Evolutionary conservation across 768 basidiomycete species (phyloP).

Genomic region (Boletales sp.): DNA sequence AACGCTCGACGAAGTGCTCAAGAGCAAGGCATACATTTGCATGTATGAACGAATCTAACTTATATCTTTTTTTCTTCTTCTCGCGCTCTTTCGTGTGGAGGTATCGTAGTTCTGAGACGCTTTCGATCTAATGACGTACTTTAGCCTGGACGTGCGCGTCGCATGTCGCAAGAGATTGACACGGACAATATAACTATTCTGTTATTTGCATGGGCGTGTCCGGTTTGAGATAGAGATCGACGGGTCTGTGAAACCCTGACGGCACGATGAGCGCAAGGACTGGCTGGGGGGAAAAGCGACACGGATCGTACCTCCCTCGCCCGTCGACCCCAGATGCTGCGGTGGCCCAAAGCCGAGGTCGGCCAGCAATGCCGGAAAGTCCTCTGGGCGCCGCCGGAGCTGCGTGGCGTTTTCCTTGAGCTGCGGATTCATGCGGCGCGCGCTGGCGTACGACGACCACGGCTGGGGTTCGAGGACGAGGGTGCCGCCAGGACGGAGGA

Average conservation of each 20-base stretch:
- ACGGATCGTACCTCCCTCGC: conserved; percentile 57
- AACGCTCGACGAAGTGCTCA: conserved; percentile 84
- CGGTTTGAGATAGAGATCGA: conserved; percentile 59
- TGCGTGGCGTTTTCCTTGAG: conserved; percentile 58
- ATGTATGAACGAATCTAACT: conserved; percentile 77
- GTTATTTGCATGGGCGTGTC: background rate
- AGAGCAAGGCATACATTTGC: conserved; percentile 89
- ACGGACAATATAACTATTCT: too few species aligned
- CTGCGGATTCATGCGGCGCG: conserved; percentile 60
- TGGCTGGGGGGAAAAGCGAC: background rate
- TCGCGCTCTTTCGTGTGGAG: too few species aligned
- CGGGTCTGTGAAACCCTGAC: conserved; percentile 33
- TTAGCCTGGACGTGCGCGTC: too few species aligned
- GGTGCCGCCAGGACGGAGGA: conserved; percentile 58
- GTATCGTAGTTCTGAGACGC: too few species aligned
- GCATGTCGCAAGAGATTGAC: too few species aligned
- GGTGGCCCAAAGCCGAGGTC: conserved; percentile 60
- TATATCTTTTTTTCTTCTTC: background rate
- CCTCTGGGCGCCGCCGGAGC: conserved; percentile 58
- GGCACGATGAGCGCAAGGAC: background rate
- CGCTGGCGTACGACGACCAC: conserved; percentile 83
- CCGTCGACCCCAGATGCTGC: conserved; percentile 48
- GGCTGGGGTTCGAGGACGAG: conserved; percentile 83
- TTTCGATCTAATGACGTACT: too few species aligned
- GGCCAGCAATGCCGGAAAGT: conserved; percentile 53